Evolutionary conservation across 1,139 yeast genomes (phyloP), one percentile per base, ranked within the genome.

Genomic region (Candida sanyaensis): DNA sequence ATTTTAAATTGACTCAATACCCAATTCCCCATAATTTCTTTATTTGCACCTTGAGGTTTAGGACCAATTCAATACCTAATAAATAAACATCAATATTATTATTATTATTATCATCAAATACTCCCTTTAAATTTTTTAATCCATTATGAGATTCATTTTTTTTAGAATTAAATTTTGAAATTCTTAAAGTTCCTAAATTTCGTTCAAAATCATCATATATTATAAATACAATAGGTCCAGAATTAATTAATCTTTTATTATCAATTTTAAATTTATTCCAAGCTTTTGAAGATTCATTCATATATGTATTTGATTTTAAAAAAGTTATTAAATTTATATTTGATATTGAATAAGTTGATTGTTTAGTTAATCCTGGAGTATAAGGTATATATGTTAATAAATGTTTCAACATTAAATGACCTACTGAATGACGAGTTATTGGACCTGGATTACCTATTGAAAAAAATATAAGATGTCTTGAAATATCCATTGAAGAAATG

Each of bases 391-490:
- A 36, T 6, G 39, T 10, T n/a, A 36, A 58, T 6, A 73, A 48
- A 27, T 60, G 55, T 41, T 64, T 62, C n/a, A 74, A 61, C 41
- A 64, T 66, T 44, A 60, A 55, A 51, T 75, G 78, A 6, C 79
- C 79, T 2, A 65, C 61, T 0, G 78, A 73, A 48, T 75, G 80
- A 11, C 79, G 59, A 27, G 60, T 67, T 13, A 63, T 55, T 1
- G 69, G 65, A 0, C 78, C 78, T 1, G 79, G 79, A 52, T 75
- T 75, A 1, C 80, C 79, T 28, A 75, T 62, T 5, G 78, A 73
- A 49, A 72, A 68, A 27, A 74, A 50, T 1, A 71, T 61, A 9
- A 69, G 43, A 12, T 28, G 47, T 31, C 23, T 32, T 38, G 21
- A 12, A 12, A 17, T 17, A 17, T 28, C 32, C 39, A 36, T 33